Evolutionary conservation across 2,329 filamentous ascomycete species (phyloP).

Genomic region (Sporothrix inflata): DNA sequence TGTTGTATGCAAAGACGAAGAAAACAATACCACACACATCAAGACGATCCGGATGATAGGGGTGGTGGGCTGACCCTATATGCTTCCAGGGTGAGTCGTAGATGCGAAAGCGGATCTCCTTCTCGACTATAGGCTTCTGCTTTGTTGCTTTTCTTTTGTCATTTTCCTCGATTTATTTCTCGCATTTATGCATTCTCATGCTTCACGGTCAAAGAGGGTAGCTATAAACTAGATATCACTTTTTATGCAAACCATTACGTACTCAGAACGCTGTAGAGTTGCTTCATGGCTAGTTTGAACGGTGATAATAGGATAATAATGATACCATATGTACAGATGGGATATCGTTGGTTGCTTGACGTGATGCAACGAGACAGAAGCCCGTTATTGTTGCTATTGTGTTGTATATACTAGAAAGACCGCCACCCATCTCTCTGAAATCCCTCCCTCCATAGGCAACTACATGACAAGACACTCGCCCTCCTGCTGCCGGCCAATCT

Average conservation of each 20-base stretch:
- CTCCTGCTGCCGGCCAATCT: slow-evolving; percentile 81
- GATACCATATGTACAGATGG: background rate
- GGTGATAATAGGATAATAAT: no score
- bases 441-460: background rate
- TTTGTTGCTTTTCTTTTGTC: background rate
- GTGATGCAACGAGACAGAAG: background rate
- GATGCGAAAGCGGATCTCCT: background rate
- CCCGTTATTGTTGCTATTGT: background rate
- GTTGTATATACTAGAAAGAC: slow-evolving; percentile 8
- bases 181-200: background rate
- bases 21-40: slow-evolving; percentile 7
- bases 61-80: background rate
- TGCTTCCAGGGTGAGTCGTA: background rate
- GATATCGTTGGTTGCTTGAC: background rate
- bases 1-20: background rate
- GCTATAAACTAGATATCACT: background rate
- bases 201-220: background rate
- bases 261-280: background rate
- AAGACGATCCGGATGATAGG: background rate
- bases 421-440: background rate
- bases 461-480: slow-evolving; percentile 87
- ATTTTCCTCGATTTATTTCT: background rate
- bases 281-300: background rate
- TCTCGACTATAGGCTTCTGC: no score
- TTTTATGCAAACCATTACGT: background rate